Evolutionary conservation across 805 yeast species (phyloP), one percentile per base, ranked within the genome.

Genomic region (Kurtzmaniella fragi): DNA sequence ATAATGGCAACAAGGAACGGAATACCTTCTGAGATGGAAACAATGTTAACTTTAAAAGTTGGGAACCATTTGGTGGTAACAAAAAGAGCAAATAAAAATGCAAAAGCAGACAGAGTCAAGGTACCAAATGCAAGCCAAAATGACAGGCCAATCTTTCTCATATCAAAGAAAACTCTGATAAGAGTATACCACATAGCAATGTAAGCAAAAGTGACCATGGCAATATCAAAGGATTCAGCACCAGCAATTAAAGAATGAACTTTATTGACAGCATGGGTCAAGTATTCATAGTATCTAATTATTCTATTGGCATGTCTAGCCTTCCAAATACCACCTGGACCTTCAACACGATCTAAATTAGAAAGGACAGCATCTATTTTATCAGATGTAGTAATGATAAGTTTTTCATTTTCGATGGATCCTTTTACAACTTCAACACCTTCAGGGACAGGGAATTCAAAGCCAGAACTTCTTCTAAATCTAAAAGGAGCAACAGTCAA

Each of bases 1-100:
- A 91, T 78, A 4, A 88, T 82, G 15, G 95, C 88, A 16, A 91
- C 95, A 54, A 91, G 74, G 61, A 91, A 91, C 16, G 99, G 99
- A 34, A 91, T 64, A 27, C 97, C 97, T 64, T 91, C 97, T 41
- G 89, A 77, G 47, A 91, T 70, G 40, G 86, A 78, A 40, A 85
- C 67, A 40, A 87, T 68, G 7, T 95, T 80, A 26, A 91, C 81
- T 37, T 74, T 75, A 8, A 20, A 20, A 34, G 77, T 64, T 28
- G 77, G 75, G 35, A 84, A 63, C 25, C 77, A 53, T 41, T 73
- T 71, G 27, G 78, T 74, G 7, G 85, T 71, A 36, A 82, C 65
- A 43, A 84, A 70, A 42, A 68, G 57, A 2, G 96, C 96, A 48
- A 85, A 77, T 41, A 88, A 66, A 52, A 93, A 84, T 2, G 95